These are phyloP conservation scores for Nicotiana noctiflora DNA, from an alignment of 257 asterid species.

Conservation along the genomic window DNA sequence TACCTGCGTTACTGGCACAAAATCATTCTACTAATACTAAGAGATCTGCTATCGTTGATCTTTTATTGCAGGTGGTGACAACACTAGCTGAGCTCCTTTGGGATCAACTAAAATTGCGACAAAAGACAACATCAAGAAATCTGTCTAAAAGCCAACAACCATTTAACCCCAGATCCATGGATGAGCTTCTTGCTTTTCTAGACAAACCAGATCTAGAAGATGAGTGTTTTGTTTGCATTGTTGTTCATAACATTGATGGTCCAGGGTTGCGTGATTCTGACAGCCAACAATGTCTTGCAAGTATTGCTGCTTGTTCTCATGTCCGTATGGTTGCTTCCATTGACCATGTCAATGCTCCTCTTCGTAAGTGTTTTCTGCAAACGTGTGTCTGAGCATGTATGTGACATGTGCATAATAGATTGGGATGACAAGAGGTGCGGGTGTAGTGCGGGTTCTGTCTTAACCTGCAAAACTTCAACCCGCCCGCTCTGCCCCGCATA, in stretches of 20 bases:
- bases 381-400: background rate
- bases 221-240: constrained; percentile 51
- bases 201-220: constrained; percentile 50
- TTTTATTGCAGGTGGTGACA: constrained; percentile 49
- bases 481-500: no score
- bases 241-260: constrained; percentile 85
- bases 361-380: constrained; percentile 52
- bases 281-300: constrained; percentile 71
- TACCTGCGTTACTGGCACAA: background rate
- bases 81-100: constrained; percentile 70
- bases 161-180: constrained; percentile 61
- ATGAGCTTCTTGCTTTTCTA: constrained; percentile 68
- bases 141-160: constrained; percentile 50
- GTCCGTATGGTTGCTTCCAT: constrained; percentile 76
- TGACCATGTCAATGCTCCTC: constrained; percentile 86
- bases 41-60: background rate
- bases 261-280: constrained; percentile 82
- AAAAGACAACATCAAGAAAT: constrained; percentile 29
- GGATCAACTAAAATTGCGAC: constrained; percentile 65
- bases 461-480: no score
- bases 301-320: constrained; percentile 81
- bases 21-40: background rate
- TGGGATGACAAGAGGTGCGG: no score
- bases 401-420: no score
- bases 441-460: no score